A percentile compares a stretch with the other conserved stretches of the same genome.
These are phyloP conservation scores for Schwanniomyces polymorphus DNA, from an alignment of 805 yeast genomes.

Conservation along the genomic window DNA sequence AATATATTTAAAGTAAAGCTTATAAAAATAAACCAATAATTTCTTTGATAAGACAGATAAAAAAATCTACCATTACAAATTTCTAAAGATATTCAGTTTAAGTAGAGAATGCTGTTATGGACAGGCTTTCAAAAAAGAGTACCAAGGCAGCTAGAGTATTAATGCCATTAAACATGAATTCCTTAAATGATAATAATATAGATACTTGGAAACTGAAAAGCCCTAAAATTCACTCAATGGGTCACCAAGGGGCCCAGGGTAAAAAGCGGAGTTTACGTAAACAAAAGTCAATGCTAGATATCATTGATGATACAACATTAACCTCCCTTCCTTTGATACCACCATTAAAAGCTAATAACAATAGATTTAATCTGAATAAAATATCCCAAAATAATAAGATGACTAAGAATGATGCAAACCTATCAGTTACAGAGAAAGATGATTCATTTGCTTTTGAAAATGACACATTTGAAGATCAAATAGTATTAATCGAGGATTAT, in stretches of 20 bases:
- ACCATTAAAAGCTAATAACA: conserved; percentile 28
- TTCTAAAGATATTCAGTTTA: not conserved
- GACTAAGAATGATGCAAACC: not conserved
- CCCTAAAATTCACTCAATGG: not conserved
- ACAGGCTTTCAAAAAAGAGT: not conserved
- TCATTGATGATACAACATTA: conserved; percentile 46
- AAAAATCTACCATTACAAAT: not conserved
- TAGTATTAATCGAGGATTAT: conserved; percentile 59
- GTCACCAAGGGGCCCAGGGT: not conserved
- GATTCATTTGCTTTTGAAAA: conserved; percentile 2
- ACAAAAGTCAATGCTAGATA: conserved; percentile 45
- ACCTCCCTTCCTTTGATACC: conserved; percentile 57
- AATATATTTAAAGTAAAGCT: not conserved
- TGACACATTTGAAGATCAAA: conserved; percentile 31
- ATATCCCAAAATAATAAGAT: not conserved
- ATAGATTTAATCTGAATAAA: not conserved
- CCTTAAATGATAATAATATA: not conserved
- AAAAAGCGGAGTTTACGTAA: conserved; percentile 2
- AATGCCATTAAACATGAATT: not conserved
- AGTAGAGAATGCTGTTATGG: not conserved
- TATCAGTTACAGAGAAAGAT: not conserved
- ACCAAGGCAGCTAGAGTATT: not conserved
- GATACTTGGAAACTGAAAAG: not conserved
- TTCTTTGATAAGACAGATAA: conserved; percentile 1
- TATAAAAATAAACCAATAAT: not conserved